Conservation (phyloP, 1,284 basidiomycete genomes). For the Stereum hirsutum region DNA sequence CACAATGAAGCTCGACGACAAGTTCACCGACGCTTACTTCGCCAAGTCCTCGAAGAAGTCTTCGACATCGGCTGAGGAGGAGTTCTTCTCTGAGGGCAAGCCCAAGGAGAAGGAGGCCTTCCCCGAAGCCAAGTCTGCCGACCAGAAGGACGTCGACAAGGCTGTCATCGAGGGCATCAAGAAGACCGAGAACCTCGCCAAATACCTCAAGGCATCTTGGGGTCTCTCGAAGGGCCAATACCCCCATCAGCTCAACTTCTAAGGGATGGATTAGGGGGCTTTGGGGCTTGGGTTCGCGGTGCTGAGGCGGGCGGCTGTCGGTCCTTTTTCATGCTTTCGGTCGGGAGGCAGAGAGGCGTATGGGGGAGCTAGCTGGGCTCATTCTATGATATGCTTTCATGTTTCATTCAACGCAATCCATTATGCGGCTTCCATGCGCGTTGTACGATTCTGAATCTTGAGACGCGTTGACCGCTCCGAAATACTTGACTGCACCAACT, state of each 20-base stretch:
- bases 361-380: conserved; percentile 7
- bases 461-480: too few species aligned
- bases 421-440: conserved; percentile 5
- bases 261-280: conserved; percentile 28
- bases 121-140: conserved; percentile 82
- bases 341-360: too few species aligned
- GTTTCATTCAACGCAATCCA: conserved; percentile 11
- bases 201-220: conserved; percentile 93
- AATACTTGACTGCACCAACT: too few species aligned
- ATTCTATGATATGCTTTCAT: conserved; percentile 13
- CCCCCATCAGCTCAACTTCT: conserved; percentile 86
- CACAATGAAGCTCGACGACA: conserved; percentile 71
- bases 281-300: too few species aligned
- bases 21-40: conserved; percentile 96
- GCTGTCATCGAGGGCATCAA: conserved; percentile 81
- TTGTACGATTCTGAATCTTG: too few species aligned
- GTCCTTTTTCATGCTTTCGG: too few species aligned
- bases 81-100: conserved; percentile 94
- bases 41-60: conserved; percentile 71
- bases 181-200: conserved; percentile 87
- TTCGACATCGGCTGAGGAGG: conserved; percentile 79
- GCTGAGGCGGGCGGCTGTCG: conserved; percentile 9
- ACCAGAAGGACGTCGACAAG: conserved; percentile 93
- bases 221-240: conserved; percentile 93
- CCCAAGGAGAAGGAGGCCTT: conserved; percentile 88